Percentiles rank a stretch among this genome's conserved stretches.
Conservation (phyloP, 2,329 filamentous ascomycete genomes). For the Beauveria sp. region DNA sequence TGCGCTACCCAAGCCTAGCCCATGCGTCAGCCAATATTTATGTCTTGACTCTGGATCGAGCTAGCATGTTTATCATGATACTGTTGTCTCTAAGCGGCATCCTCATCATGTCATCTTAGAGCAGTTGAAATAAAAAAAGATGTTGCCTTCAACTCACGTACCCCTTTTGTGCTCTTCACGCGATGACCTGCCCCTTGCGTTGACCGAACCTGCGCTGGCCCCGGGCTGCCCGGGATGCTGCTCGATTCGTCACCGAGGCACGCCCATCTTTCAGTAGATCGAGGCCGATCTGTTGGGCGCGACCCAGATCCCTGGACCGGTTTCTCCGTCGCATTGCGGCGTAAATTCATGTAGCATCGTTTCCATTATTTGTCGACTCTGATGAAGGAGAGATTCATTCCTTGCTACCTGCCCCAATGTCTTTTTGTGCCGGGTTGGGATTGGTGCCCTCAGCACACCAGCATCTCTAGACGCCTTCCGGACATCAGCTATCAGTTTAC, state of each 20-base stretch:
- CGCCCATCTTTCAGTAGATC: neutral
- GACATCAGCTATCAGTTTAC: no score
- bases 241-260: slow-evolving; percentile 1
- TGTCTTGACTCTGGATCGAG: neutral
- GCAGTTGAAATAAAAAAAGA: neutral
- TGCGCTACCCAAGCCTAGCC: neutral
- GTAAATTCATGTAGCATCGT: neutral
- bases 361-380: neutral
- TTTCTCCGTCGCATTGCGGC: neutral
- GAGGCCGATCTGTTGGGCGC: neutral
- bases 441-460: no score
- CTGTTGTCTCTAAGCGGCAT: neutral
- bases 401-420: neutral
- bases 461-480: no score
- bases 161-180: neutral
- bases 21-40: neutral
- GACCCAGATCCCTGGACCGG: neutral
- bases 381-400: neutral
- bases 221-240: neutral
- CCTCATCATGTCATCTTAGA: neutral
- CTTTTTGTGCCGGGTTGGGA: neutral
- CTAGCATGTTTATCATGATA: neutral
- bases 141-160: neutral
- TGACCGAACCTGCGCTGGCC: neutral
- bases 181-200: neutral